These are phyloP conservation scores for Alternaria triticimaculans DNA, from an alignment of 2,329 filamentous ascomycete genomes.

Conservation along the genomic window DNA sequence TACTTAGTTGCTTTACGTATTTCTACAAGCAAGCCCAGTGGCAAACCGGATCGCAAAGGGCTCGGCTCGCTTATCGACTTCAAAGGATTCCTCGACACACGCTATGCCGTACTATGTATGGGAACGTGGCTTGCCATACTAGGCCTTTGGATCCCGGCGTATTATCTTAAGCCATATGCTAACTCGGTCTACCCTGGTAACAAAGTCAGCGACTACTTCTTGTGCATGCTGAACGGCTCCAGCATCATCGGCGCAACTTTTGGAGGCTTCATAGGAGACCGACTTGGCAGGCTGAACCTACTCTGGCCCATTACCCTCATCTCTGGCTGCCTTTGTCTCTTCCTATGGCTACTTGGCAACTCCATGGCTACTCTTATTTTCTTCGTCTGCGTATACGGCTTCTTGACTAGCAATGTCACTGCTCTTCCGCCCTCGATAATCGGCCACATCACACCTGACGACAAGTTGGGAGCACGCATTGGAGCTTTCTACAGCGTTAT, in stretches of 20 bases:
- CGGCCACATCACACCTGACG: constrained; percentile 73
- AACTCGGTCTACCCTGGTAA: constrained; percentile 59
- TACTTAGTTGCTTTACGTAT: constrained; percentile 49
- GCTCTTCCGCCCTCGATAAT: constrained; percentile 68
- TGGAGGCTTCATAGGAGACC: constrained; percentile 61
- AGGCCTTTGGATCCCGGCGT: constrained; percentile 40
- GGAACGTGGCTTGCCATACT: constrained; percentile 39
- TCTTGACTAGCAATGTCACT: constrained; percentile 71
- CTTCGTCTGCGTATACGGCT: constrained; percentile 73
- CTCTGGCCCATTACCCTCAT: constrained; percentile 58
- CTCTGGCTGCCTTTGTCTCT: constrained; percentile 56
- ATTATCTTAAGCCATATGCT: constrained; percentile 62
- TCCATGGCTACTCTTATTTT: constrained; percentile 66
- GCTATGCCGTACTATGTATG: constrained; percentile 39
- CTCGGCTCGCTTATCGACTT: constrained; percentile 40
- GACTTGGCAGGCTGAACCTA: constrained; percentile 61
- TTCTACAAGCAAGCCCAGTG: constrained; percentile 34
- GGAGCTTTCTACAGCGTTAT: constrained; percentile 69
- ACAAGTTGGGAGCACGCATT: constrained; percentile 71
- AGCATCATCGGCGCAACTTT: constrained; percentile 62
- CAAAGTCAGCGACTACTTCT: constrained; percentile 54
- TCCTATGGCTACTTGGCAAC: constrained; percentile 60
- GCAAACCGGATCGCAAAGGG: constrained; percentile 25
- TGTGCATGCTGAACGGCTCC: constrained; percentile 56
- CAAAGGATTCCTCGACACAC: constrained; percentile 39